phyloP scores from a whole-genome alignment of 2,329 filamentous ascomycete species.

The Pseudocercospora fuligena region DNA sequence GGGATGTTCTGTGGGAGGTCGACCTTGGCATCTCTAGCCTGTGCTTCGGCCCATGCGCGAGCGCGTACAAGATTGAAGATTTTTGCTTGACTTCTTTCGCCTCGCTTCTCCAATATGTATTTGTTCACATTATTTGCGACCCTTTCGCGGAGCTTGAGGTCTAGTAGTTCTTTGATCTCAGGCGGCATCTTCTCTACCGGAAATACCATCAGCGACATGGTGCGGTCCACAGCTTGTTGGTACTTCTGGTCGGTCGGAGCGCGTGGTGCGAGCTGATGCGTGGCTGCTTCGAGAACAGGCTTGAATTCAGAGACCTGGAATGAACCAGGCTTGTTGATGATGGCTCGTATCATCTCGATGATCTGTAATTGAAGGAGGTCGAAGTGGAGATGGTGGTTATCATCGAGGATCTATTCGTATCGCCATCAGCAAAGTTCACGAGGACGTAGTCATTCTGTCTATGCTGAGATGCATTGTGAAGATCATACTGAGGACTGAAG shows the following conservation, averaged over 20 bases:
- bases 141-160: conserved; percentile 76
- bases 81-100: conserved; percentile 75
- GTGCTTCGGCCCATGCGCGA: conserved; percentile 81
- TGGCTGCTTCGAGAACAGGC: conserved; percentile 84
- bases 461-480: conserved; percentile 5
- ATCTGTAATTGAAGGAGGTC: conserved; percentile 86
- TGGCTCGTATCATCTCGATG: conserved; percentile 85
- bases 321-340: conserved; percentile 50
- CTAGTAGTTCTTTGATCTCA: conserved; percentile 74
- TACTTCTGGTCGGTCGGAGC: conserved; percentile 83
- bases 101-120: conserved; percentile 77
- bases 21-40: conserved; percentile 53
- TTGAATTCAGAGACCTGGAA: conserved; percentile 72
- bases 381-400: conserved; percentile 83
- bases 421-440: conserved; percentile 18
- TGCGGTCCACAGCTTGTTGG: conserved; percentile 83
- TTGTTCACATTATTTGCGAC: conserved; percentile 91
- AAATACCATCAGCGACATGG: conserved; percentile 91
- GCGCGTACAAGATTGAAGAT: conserved; percentile 81
- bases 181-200: conserved; percentile 78
- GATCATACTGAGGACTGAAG: conserved; percentile 90
- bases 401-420: conserved; percentile 76
- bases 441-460: conserved; percentile 8
- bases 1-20: conserved; percentile 48
- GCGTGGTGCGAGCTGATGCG: conserved; percentile 81